These are phyloP conservation scores for Aspergillus alliaceus DNA, from an alignment of 2,329 filamentous ascomycete genomes.

Conservation along the genomic window DNA sequence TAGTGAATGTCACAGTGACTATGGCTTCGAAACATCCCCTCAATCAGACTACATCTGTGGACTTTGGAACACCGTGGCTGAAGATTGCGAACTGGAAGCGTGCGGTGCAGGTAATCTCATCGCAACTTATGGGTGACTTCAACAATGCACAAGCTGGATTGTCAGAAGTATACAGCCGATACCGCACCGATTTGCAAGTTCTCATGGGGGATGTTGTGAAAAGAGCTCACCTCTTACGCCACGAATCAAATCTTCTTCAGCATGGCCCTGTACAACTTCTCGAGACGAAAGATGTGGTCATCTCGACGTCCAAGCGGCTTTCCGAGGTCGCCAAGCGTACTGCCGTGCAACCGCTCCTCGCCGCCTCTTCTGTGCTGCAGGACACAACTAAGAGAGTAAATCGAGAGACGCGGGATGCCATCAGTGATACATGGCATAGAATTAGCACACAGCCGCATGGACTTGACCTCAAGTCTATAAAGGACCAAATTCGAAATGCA, in stretches of 20 bases:
- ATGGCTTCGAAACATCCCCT: constrained; percentile 36
- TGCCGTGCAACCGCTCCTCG: constrained; percentile 31
- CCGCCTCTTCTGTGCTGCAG: constrained; percentile 33
- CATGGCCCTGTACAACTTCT: constrained; percentile 26
- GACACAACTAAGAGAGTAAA: constrained; percentile 28
- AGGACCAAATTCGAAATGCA: constrained; percentile 27
- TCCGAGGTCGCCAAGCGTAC: constrained; percentile 32
- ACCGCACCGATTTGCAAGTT: constrained; percentile 40
- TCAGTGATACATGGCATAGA: constrained; percentile 29
- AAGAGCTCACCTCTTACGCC: constrained; percentile 33
- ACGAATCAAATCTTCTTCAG: constrained; percentile 28
- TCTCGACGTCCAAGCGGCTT: constrained; percentile 36
- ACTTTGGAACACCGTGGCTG: constrained; percentile 49
- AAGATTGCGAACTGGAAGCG: constrained; percentile 49
- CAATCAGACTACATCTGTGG: constrained; percentile 38
- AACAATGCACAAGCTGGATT: constrained; percentile 39
- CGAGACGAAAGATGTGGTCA: constrained; percentile 23
- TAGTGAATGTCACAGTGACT: constrained; percentile 50
- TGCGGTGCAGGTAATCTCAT: constrained; percentile 36
- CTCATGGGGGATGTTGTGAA: constrained; percentile 39
- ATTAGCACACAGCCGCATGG: constrained; percentile 24
- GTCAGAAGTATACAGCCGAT: constrained; percentile 36
- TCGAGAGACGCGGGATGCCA: constrained; percentile 26
- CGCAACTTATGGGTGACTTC: constrained; percentile 38
- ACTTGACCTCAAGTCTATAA: constrained; percentile 26